Percentiles rank a stretch among this genome's conserved stretches.
These are phyloP conservation scores for Colletotrichum salicis DNA, from an alignment of 2,329 filamentous ascomycete genomes.

Conservation along the genomic window DNA sequence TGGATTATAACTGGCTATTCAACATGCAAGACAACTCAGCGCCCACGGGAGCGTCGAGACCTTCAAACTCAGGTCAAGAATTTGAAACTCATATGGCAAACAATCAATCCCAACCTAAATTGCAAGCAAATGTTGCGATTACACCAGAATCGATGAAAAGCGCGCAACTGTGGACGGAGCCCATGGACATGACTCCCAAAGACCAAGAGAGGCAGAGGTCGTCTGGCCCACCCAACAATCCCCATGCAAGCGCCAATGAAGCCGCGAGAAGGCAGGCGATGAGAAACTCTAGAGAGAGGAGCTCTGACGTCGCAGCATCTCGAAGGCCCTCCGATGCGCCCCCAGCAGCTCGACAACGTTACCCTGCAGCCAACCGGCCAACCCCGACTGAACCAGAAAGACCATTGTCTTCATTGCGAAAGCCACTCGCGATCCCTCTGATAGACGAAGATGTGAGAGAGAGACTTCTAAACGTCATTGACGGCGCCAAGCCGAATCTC, in stretches of 20 bases:
- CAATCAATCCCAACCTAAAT: background rate
- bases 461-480: constrained; percentile 60
- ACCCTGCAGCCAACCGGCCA: background rate
- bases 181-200: background rate
- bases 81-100: background rate
- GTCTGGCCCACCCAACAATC: constrained; percentile 32
- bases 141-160: constrained; percentile 38
- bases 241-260: background rate
- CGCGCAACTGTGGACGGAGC: constrained; percentile 38
- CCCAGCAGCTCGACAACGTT: background rate
- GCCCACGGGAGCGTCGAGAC: background rate
- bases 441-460: constrained; percentile 54
- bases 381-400: constrained; percentile 15
- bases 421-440: constrained; percentile 37
- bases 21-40: constrained; percentile 52
- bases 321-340: background rate
- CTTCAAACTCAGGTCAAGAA: background rate
- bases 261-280: background rate
- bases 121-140: constrained; percentile 36
- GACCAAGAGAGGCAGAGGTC: background rate
- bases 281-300: background rate
- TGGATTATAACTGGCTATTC: constrained; percentile 73
- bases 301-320: background rate
- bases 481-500: constrained; percentile 57
- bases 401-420: constrained; percentile 41